Base-by-base conservation (phyloP, 192 early-diverging fungal genomes). In the Coemansia sp. region DNA sequence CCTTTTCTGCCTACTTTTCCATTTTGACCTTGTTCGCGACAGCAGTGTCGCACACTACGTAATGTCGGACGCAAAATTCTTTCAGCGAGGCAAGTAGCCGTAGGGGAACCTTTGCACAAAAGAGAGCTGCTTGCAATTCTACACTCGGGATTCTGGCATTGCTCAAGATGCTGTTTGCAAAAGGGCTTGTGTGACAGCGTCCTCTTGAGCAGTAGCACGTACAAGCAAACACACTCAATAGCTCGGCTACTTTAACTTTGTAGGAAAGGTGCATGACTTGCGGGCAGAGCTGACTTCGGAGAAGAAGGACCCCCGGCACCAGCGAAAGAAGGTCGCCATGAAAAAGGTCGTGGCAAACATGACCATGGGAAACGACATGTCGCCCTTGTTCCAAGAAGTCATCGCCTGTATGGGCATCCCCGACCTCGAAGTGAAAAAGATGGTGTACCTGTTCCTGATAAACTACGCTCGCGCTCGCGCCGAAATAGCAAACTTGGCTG, bases 301-400 rank as follows among this genome's bases (percentile, higher is more conserved):
- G 59, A 94, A 93, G 67, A 85, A 88, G 70, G 94, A 94, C 62
- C 82, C 83, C 59, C 92, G 93, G 70, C 80, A 90, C 65, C 86
- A 85, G 33, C 91, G 89, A 61, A 94, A 94, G 66, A 91, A 92
- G 80, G 86, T 88, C 20, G 91, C 91, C 50, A 86, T 91, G 78
- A 95, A 92, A 77, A 93, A 97, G 84, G 92, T 99, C 66, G 94
- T 99, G 21, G 97, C 97, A 35, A 99, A 99, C 74, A 99, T 99
- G 95, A 98, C 97, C 16, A 98, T 99, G 95, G 97, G 97, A 24
- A 98, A 95, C 83, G 97, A 99, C 84, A 97, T 99, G 93, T 93
- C 93, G 24, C 83, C 92, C 9, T 87, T 99, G 35, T 95, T 90
- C 74, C 86, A 89, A 21, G 96, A 99, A 75, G 93, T 99, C 26